A percentile compares a stretch with the other conserved stretches of the same genome.
These are phyloP conservation scores for Coriaria nepalensis DNA, from an alignment of 306 rosid species.

Conservation along the genomic window DNA sequence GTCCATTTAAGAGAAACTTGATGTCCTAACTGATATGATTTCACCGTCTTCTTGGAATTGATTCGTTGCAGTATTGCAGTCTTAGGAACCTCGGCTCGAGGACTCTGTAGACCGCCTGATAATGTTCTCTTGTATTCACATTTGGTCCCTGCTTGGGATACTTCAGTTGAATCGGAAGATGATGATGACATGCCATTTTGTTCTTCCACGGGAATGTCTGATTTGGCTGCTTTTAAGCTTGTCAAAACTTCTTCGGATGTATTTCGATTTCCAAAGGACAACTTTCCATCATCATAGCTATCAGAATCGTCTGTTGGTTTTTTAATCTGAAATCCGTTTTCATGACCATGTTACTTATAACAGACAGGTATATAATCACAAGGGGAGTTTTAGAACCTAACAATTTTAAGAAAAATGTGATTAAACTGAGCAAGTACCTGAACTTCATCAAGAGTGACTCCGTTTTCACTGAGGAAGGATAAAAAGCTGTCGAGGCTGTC, in stretches of 20 bases:
- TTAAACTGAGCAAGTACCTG: conserved; percentile 36
- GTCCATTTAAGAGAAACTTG: conserved; percentile 74
- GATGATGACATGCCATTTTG: conserved; percentile 21
- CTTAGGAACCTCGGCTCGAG: conserved; percentile 66
- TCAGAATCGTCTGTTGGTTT: conserved; percentile 53
- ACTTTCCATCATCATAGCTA: conserved; percentile 19
- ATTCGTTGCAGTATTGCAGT: conserved; percentile 60
- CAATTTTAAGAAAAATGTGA: no score
- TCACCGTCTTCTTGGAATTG: conserved; percentile 64
- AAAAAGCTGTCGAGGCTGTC: conserved; percentile 48
- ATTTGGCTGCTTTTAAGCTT: conserved; percentile 13
- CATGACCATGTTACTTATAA: no score
- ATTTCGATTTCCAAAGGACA: no score
- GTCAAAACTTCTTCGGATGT: conserved; percentile 4
- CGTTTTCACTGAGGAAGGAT: conserved; percentile 56
- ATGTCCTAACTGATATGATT: conserved; percentile 76
- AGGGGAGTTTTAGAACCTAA: no score
- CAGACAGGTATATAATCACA: no score
- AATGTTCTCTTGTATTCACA: conserved; percentile 49
- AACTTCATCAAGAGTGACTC: conserved; percentile 60
- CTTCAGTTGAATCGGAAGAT: conserved; percentile 19
- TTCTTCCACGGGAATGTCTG: conserved; percentile 17
- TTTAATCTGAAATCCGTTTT: conserved; percentile 27
- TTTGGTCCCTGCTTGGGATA: conserved; percentile 10
- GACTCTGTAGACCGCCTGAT: conserved; percentile 91